Evolutionary conservation across 352 stramenopile species (phyloP), one percentile per base, ranked within the genome.

Genomic region (Phytophthora brassicae): DNA sequence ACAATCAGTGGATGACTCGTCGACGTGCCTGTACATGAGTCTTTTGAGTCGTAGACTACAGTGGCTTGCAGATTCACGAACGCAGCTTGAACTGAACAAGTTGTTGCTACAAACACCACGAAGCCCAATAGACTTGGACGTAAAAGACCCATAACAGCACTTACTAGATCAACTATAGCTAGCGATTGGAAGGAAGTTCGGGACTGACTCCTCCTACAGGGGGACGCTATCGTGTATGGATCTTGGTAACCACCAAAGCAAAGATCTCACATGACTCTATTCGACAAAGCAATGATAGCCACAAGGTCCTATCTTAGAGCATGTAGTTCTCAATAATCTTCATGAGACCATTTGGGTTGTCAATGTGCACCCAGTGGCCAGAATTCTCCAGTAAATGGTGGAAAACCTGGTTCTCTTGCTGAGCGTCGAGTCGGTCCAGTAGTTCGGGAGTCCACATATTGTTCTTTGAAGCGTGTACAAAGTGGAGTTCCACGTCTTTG

Each of bases 281-380:
- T 45, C 19, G 19, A 11, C 13, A 9, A 43, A 45, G 39, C 39
- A 45, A 45, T 12, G 39, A 20, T 42, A 19, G 35, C 16, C 35
- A 45, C 17, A 14, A 11, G 3, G 23, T 20, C 42, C 33, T 9
- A 17, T 52, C 6, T 56, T 66, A 13, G 16, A 77, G 17, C 57
- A 67, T 71, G 63, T 70, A 77, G n/a, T 33, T 60, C 38, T 88
- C 60, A 28, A 94, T 79, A 42, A 91, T 79, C 33, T 84, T 60
- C 51, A 94, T 72, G n/a, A 94, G 68, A 6, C 83, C 85, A 19
- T 62, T 47, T 0, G 84, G 81, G 66, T 94, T 94, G 74, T 94
- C 85, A 22, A 94, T 90, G 66, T 94, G 85, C 59, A 94, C 81
- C 85, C 85, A 94, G 60, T 94, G 85, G n/a, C 83, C 85, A 26